These are phyloP conservation scores for Metarhizium guizhouense DNA, from an alignment of 2,329 filamentous ascomycete genomes.

Conservation along the genomic window DNA sequence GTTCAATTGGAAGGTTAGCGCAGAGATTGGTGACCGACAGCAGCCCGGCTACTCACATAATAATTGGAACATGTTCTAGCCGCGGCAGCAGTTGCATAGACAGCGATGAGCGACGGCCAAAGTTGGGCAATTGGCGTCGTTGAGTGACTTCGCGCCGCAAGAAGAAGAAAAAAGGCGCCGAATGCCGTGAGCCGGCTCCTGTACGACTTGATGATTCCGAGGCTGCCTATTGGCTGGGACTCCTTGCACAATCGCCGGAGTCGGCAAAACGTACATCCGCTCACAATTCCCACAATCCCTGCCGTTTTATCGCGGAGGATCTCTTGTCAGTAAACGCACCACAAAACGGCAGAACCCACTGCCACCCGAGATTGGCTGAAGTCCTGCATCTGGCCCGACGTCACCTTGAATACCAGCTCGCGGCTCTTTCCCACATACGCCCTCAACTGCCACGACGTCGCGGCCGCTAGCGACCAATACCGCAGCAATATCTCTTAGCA, in stretches of 20 bases:
- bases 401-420: not conserved
- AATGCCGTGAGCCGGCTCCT: not conserved
- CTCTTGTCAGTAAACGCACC: too few relatives aligned
- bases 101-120: not conserved
- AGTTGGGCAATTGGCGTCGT: constrained; percentile 1
- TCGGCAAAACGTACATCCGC: constrained; percentile 11
- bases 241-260: not conserved
- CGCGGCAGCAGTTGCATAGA: not conserved
- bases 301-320: too few relatives aligned
- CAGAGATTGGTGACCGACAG: not conserved
- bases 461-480: not conserved
- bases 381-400: not conserved
- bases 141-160: not conserved
- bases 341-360: not conserved
- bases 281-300: not conserved
- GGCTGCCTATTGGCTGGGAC: constrained; percentile 10
- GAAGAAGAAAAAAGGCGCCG: constrained; percentile 6
- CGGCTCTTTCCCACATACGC: not conserved
- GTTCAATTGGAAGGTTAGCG: constrained; percentile 5
- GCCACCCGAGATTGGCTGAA: not conserved
- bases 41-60: constrained; percentile 10
- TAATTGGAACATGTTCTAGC: constrained; percentile 11
- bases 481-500: too few relatives aligned
- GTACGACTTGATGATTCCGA: constrained; percentile 7
- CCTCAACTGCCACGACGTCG: not conserved